Conservation (phyloP, 2,329 filamentous ascomycete genomes). For the Trichoderma sp. region DNA sequence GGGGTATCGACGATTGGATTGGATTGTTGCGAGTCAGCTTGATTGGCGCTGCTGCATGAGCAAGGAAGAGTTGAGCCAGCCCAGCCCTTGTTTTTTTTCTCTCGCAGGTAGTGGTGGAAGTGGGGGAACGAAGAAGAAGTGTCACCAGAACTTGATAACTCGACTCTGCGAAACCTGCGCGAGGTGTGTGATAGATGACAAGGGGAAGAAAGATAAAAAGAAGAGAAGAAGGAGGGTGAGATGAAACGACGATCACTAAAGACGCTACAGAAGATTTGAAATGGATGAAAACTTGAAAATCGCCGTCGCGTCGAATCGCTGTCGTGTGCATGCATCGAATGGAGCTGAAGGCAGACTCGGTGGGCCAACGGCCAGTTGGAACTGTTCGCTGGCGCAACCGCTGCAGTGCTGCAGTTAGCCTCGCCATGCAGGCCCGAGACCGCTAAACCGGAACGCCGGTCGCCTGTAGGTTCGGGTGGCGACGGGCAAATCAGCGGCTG, state of each 20-base stretch:
- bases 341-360: constrained; percentile 19
- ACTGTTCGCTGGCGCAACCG: neutral
- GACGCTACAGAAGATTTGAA: neutral
- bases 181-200: neutral
- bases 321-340: neutral
- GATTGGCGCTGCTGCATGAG: constrained; percentile 17
- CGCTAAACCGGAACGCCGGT: constrained; percentile 1
- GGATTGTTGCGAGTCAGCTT: constrained; percentile 2
- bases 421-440: constrained; percentile 9
- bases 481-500: constrained; percentile 13
- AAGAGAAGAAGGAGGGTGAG: neutral
- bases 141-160: neutral
- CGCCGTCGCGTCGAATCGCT: neutral
- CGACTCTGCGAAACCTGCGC: constrained; percentile 10
- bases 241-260: neutral
- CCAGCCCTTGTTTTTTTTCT: neutral
- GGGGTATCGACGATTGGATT: neutral
- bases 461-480: constrained; percentile 23
- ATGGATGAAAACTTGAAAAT: neutral
- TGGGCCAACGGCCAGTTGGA: constrained; percentile 1
- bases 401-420: constrained; percentile 23
- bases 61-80: neutral
- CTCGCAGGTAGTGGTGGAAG: constrained; percentile 2
- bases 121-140: constrained; percentile 5
- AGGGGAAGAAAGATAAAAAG: neutral